Conservation (phyloP, 352 stramenopile genomes). For the Globisporangium abappressorium region DNA sequence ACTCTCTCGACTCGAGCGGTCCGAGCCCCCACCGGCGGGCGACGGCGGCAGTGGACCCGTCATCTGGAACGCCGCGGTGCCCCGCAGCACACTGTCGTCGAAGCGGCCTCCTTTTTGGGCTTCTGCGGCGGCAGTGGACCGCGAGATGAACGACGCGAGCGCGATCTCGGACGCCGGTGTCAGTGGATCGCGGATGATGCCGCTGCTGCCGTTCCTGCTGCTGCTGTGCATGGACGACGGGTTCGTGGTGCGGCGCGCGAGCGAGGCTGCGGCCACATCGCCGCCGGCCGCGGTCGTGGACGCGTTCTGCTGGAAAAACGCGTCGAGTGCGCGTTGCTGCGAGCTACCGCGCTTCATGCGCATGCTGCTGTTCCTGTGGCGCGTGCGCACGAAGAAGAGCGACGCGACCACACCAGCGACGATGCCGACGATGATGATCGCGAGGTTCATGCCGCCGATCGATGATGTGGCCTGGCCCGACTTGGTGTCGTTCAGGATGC, state of each 20-base stretch:
- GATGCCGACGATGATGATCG: constrained; percentile 41
- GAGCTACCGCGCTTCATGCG: constrained; percentile 26
- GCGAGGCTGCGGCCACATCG: neutral
- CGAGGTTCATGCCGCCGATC: constrained; percentile 36
- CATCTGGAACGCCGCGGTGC: constrained; percentile 16
- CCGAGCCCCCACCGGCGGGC: neutral
- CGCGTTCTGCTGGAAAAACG: constrained; percentile 51
- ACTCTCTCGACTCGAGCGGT: constrained; percentile 2
- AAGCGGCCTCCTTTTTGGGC: constrained; percentile 13
- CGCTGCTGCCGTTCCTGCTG: constrained; percentile 11
- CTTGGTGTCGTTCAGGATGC: constrained; percentile 18
- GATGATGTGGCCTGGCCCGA: constrained; percentile 22
- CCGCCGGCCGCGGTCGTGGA: constrained; percentile 22
- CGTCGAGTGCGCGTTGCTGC: constrained; percentile 46
- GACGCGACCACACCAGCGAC: constrained; percentile 44
- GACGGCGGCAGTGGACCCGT: constrained; percentile 13
- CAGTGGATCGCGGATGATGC: constrained; percentile 25
- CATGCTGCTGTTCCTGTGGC: constrained; percentile 24
- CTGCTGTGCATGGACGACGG: constrained; percentile 17
- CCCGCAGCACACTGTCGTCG: constrained; percentile 17
- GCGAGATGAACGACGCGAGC: constrained; percentile 20
- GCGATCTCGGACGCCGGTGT: constrained; percentile 36
- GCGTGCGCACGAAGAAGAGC: constrained; percentile 55
- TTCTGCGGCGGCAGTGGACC: constrained; percentile 8
- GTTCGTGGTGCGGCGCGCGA: neutral